Base-by-base conservation (phyloP, 1,284 basidiomycete genomes). In the Pterulicium gracile region DNA sequence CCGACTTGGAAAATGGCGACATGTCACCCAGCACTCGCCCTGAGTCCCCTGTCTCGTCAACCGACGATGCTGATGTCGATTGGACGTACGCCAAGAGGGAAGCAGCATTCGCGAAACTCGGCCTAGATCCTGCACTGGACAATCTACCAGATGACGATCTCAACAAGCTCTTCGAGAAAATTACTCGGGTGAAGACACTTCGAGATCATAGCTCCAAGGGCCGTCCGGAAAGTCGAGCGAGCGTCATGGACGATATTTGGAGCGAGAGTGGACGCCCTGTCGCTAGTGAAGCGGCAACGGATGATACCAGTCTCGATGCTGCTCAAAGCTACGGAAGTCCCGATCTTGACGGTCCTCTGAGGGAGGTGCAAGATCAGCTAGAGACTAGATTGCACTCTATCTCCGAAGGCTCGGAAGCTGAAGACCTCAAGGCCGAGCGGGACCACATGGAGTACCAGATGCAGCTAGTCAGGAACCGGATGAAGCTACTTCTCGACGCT, bases 71-170 rank as follows among this genome's bases (percentile, higher is more conserved):
- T 36, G 79, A 91, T 51, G 88, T 89, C 40, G 94, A 97, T 61
- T 97, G 92, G 91, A 88, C 81, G 15, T 96, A 84, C 58, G 94
- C 94, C 2, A 86, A 88, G 58, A 79, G 91, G 14, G 93, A 97
- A 65, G 91, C 90, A 3, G 91, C 89, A 2, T 73, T 91, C 45
- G 85, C 88, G 3, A 73, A 83, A 44, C 68, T 94, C 13, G 89
- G 90, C 1, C 64, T 88, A 15, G 87, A 93, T 58, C 88, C 93
- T 3, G 77, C 88, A 14, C 70, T 97, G 22, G 90, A 96, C 60
- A 88, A 85, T 56, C 73, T 97, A 21, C 88, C 88, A 0, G 92
- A 97, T 61, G 86, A 90, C 47, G 93, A 97, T 59, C 70, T 97
- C 45, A 94, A 95, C 69, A 90, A 87, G 58, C 71, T 97, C 14